Percentiles rank a stretch among this genome's conserved stretches.
phyloP scores from a whole-genome alignment of 176 grass and related monocot species.

The Ensete glaucum region DNA sequence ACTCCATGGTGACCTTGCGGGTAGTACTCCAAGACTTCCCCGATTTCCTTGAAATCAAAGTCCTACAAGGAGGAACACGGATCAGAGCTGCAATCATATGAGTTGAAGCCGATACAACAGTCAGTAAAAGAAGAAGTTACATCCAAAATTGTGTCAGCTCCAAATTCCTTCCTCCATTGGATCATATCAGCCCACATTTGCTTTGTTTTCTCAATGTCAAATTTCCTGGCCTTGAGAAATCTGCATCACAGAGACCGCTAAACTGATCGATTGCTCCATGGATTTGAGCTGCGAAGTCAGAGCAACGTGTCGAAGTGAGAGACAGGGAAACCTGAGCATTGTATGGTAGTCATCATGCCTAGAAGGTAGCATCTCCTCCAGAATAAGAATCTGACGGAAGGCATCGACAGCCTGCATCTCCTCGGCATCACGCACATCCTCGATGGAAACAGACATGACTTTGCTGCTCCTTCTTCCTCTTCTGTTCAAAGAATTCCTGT shows the following conservation, averaged over 20 bases:
- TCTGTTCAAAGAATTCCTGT: conserved; percentile 74
- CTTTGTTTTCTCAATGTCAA: conserved; percentile 86
- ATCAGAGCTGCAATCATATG: too few species aligned
- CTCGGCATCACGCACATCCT: conserved; percentile 64
- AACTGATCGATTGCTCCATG: too few species aligned
- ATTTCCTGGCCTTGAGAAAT: conserved; percentile 88
- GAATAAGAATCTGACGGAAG: conserved; percentile 88
- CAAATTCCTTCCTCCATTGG: conserved; percentile 89
- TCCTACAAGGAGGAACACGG: conserved; percentile 26
- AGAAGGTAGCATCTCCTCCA: conserved; percentile 77
- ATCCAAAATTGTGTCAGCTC: conserved; percentile 63
- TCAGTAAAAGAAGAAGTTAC: conserved; percentile 21
- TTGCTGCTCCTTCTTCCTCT: conserved; percentile 72
- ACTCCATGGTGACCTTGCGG: conserved; percentile 95
- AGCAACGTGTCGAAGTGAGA: too few species aligned
- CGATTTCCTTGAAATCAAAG: conserved; percentile 72
- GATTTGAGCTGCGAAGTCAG: too few species aligned
- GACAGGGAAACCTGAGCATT: conserved; percentile 74
- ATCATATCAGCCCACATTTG: conserved; percentile 98
- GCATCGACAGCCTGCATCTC: conserved; percentile 84
- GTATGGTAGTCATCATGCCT: conserved; percentile 90
- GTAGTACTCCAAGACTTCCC: conserved; percentile 84
- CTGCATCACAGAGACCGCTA: conserved; percentile 17
- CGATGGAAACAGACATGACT: conserved; percentile 86
- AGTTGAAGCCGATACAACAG: neutral